phyloP scores from a whole-genome alignment of 2,329 filamentous ascomycete genomes.

The Stenocarpella maydis region DNA sequence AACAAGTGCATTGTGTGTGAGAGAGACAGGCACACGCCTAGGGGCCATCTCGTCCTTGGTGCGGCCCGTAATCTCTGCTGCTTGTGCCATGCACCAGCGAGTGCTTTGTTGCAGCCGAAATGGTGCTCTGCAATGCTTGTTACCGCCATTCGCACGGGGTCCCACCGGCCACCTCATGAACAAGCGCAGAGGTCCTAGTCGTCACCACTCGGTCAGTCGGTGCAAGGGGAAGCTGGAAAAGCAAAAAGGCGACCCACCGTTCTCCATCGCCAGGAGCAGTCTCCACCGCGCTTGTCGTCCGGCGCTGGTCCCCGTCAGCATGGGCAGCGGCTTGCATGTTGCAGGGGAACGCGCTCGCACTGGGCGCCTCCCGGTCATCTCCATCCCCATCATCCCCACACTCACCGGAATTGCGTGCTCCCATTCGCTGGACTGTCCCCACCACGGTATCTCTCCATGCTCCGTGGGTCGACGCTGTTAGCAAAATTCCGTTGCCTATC shows the following conservation, averaged over 20 bases:
- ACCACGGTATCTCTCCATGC: slow-evolving; percentile 29
- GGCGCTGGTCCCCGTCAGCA: slow-evolving; percentile 35
- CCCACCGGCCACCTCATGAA: slow-evolving; percentile 17
- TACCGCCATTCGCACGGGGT: slow-evolving; percentile 25
- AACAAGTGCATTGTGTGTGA: slow-evolving; percentile 31
- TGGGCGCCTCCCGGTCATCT: slow-evolving; percentile 40
- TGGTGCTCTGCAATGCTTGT: slow-evolving; percentile 18
- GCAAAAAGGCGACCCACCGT: slow-evolving; percentile 30
- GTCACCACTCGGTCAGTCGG: slow-evolving; percentile 28
- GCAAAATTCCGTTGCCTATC: slow-evolving; percentile 8
- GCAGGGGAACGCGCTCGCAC: slow-evolving; percentile 37
- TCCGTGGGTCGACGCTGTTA: slow-evolving; percentile 30
- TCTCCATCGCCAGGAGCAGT: slow-evolving; percentile 34
- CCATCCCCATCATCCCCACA: slow-evolving; percentile 35
- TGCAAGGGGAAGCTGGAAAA: slow-evolving; percentile 32
- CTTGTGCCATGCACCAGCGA: slow-evolving; percentile 20
- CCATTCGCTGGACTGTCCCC: slow-evolving; percentile 32
- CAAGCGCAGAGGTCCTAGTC: slow-evolving; percentile 29
- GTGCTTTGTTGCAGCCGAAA: slow-evolving; percentile 17
- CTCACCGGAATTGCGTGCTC: slow-evolving; percentile 10
- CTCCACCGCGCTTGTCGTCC: slow-evolving; percentile 35
- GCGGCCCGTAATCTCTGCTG: slow-evolving; percentile 1
- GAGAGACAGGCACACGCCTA: slow-evolving; percentile 8
- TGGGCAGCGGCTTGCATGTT: slow-evolving; percentile 32
- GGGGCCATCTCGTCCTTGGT: slow-evolving; percentile 21